These are phyloP conservation scores for Phytophthora constricta DNA, from an alignment of 352 stramenopile species.

Conservation along the genomic window DNA sequence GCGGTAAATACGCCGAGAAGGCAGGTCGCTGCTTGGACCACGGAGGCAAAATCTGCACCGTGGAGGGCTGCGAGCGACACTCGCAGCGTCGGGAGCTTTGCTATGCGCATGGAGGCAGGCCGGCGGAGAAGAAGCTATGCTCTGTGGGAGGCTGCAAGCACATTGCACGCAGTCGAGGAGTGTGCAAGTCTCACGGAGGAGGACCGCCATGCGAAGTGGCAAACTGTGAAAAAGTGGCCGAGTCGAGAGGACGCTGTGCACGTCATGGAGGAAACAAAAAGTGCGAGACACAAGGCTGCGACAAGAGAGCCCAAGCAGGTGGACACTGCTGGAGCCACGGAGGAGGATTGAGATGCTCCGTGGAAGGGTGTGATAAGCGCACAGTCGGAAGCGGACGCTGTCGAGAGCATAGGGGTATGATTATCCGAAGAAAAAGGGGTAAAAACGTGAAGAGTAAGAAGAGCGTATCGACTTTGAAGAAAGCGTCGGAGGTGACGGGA, in stretches of 20 bases:
- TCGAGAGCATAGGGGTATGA: slow-evolving; percentile 7
- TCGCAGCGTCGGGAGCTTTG: slow-evolving; percentile 26
- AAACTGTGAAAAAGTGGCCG: slow-evolving; percentile 26
- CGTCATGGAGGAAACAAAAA: slow-evolving; percentile 28
- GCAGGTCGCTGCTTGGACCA: slow-evolving; percentile 30
- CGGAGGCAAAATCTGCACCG: slow-evolving; percentile 23
- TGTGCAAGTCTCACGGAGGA: slow-evolving; percentile 25
- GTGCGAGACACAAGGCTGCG: slow-evolving; percentile 26
- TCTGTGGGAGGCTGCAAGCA: slow-evolving; percentile 24
- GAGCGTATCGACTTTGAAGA: no score
- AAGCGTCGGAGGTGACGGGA: no score
- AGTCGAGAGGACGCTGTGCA: slow-evolving; percentile 24
- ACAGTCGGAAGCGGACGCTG: slow-evolving; percentile 19
- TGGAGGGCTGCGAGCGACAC: slow-evolving; percentile 28
- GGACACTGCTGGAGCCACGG: slow-evolving; percentile 24
- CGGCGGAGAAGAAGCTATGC: slow-evolving; percentile 23
- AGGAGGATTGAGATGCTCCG: slow-evolving; percentile 17
- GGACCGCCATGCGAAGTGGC: slow-evolving; percentile 24
- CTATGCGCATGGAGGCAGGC: slow-evolving; percentile 34
- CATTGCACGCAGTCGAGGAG: slow-evolving; percentile 22
- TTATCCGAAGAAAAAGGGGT: neutral
- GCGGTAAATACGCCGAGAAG: slow-evolving; percentile 23
- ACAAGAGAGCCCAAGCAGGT: slow-evolving; percentile 16
- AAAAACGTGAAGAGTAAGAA: no score
- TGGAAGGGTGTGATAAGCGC: slow-evolving; percentile 22